Evolutionary conservation across 2,329 filamentous ascomycete species (phyloP).

Genomic region (Albifimbria verrucaria): DNA sequence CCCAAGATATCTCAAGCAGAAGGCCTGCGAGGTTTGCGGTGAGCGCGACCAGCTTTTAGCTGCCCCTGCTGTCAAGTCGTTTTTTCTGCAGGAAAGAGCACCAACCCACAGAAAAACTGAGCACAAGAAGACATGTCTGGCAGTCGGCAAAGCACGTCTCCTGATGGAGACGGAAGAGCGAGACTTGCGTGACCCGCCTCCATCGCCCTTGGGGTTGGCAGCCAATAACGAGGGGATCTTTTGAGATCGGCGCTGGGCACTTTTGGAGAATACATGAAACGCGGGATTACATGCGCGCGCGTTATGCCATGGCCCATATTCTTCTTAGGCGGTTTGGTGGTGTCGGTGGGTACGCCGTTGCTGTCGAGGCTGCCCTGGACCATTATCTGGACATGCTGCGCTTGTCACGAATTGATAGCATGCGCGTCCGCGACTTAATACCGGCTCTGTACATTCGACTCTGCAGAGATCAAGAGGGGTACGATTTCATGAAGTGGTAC

Average conservation of each 20-base stretch:
- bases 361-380: constrained; percentile 31
- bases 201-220: no score
- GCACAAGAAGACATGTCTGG: no score
- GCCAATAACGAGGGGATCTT: no score
- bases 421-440: constrained; percentile 33
- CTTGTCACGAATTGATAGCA: constrained; percentile 38
- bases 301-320: constrained; percentile 24
- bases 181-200: no score
- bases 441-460: constrained; percentile 40
- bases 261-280: constrained; percentile 41
- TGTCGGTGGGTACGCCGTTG: constrained; percentile 27
- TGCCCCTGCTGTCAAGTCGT: no score
- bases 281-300: constrained; percentile 39
- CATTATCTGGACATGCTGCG: constrained; percentile 37
- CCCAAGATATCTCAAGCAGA: no score
- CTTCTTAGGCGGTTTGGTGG: constrained; percentile 15
- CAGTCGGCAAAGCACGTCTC: no score
- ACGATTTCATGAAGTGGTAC: constrained; percentile 35
- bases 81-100: no score
- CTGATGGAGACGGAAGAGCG: no score
- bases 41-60: no score
- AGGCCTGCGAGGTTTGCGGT: no score
- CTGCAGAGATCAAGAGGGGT: constrained; percentile 42
- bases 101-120: no score
- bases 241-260: constrained; percentile 32